Evolutionary conservation across 345 rosid species (phyloP).

Genomic region (Populus davidiana): DNA sequence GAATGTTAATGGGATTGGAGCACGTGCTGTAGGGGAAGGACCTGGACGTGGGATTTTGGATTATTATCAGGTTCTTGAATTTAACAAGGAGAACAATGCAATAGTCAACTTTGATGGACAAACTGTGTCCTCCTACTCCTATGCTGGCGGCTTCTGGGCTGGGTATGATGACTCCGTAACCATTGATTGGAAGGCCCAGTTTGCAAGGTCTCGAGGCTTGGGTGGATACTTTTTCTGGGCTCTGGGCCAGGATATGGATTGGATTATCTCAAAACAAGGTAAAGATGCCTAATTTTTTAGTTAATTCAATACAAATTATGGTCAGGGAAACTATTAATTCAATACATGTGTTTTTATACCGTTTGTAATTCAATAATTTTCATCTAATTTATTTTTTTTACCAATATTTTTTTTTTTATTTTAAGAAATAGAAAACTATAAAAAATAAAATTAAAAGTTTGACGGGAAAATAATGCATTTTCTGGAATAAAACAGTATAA

Average conservation of each 20-base stretch:
- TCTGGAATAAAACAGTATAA: too few species aligned
- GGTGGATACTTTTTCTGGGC: constrained; percentile 50
- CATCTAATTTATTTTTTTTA: too few species aligned
- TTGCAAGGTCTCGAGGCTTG: constrained; percentile 26
- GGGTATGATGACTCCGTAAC: constrained; percentile 42
- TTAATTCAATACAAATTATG: neutral
- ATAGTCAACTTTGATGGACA: constrained; percentile 9
- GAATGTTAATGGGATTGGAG: constrained; percentile 27
- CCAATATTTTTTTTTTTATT: too few species aligned
- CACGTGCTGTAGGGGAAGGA: constrained; percentile 27
- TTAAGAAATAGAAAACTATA: too few species aligned
- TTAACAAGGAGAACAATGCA: constrained; percentile 11
- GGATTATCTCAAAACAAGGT: constrained; percentile 10
- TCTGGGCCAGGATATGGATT: constrained; percentile 31
- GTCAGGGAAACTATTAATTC: too few species aligned
- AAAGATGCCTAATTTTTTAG: neutral
- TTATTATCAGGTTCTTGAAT: constrained; percentile 27
- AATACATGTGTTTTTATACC: too few species aligned
- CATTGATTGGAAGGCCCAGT: constrained; percentile 28
- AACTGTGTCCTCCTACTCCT: constrained; percentile 34
- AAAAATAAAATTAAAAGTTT: too few species aligned
- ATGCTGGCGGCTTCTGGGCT: constrained; percentile 27
- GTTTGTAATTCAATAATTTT: too few species aligned
- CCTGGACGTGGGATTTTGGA: constrained; percentile 28
- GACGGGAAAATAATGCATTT: too few species aligned